phyloP scores from a whole-genome alignment of 139 green algal genomes.

The Yamagishiella unicocca region DNA sequence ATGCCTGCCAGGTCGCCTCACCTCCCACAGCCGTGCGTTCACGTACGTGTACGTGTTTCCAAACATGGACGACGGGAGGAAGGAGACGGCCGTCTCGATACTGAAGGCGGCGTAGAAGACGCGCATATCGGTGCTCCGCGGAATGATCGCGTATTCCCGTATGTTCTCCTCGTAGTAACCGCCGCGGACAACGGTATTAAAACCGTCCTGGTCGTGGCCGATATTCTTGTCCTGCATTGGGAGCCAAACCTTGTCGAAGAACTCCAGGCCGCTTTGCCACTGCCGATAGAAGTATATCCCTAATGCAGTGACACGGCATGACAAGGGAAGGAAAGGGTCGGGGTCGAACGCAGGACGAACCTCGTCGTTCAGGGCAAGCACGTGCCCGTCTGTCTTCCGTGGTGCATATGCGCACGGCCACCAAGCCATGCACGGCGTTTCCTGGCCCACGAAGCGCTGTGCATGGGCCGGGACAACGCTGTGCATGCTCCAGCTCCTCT shows the following conservation, averaged over 20 bases:
- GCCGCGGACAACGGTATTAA: slow-evolving; percentile 46
- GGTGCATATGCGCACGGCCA: too few species aligned
- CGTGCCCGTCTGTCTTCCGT: too few species aligned
- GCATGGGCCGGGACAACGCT: too few species aligned
- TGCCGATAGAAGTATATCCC: slow-evolving; percentile 59
- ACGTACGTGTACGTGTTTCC: slow-evolving; percentile 60
- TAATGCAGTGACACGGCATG: too few species aligned
- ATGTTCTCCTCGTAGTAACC: neutral
- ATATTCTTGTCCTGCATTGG: slow-evolving; percentile 26
- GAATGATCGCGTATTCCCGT: neutral
- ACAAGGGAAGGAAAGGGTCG: too few species aligned
- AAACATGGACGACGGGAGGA: slow-evolving; percentile 52
- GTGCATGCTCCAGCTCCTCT: too few species aligned
- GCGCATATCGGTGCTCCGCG: neutral
- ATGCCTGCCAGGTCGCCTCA: too few species aligned
- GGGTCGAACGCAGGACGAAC: too few species aligned
- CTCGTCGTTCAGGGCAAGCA: too few species aligned
- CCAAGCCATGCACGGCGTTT: too few species aligned
- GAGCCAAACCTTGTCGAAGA: slow-evolving; percentile 58
- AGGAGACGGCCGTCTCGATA: slow-evolving; percentile 41
- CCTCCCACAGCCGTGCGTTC: slow-evolving; percentile 35
- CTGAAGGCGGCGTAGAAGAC: slow-evolving; percentile 33
- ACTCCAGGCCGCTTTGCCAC: slow-evolving; percentile 36
- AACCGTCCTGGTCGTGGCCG: slow-evolving; percentile 65
- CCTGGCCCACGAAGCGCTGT: too few species aligned